Evolutionary conservation across 1,284 basidiomycete genomes (phyloP).

Genomic region (Austroboletus rostrupii): DNA sequence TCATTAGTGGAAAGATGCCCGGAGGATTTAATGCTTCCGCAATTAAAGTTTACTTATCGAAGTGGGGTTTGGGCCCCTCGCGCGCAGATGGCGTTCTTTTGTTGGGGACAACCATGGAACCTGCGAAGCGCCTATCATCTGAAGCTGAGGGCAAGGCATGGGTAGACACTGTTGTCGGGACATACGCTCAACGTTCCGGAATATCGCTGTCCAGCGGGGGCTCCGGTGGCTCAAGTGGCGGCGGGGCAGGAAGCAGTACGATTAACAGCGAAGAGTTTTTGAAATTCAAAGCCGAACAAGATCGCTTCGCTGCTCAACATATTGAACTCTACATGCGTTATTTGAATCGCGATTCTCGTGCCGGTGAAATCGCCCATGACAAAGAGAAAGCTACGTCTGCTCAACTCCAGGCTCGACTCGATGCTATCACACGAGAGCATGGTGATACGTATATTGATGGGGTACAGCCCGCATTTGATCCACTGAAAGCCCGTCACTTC

Average conservation of each 20-base stretch:
- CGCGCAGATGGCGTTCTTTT: constrained; percentile 92
- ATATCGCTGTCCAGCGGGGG: constrained; percentile 77
- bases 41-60: constrained; percentile 86
- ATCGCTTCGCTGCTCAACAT: constrained; percentile 89
- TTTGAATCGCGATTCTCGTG: constrained; percentile 88
- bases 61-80: constrained; percentile 91
- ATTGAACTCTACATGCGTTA: constrained; percentile 96
- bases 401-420: constrained; percentile 82
- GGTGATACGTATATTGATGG: constrained; percentile 93
- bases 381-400: constrained; percentile 73
- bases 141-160: constrained; percentile 92
- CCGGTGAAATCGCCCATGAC: constrained; percentile 87
- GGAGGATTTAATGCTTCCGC: constrained; percentile 96
- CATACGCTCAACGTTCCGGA: constrained; percentile 85
- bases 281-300: constrained; percentile 92
- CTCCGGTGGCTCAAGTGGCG: constrained; percentile 58
- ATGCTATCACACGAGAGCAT: constrained; percentile 85
- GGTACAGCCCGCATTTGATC: constrained; percentile 91
- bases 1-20: constrained; percentile 95
- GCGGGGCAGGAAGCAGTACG: constrained; percentile 68
- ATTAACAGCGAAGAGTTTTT: constrained; percentile 99
- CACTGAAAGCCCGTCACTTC: constrained; percentile 94
- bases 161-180: constrained; percentile 82
- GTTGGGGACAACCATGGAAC: constrained; percentile 88
- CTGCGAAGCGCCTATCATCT: constrained; percentile 87